phyloP scores from a whole-genome alignment of 768 basidiomycete genomes.

The Phanerodontia chrysosporium region DNA sequence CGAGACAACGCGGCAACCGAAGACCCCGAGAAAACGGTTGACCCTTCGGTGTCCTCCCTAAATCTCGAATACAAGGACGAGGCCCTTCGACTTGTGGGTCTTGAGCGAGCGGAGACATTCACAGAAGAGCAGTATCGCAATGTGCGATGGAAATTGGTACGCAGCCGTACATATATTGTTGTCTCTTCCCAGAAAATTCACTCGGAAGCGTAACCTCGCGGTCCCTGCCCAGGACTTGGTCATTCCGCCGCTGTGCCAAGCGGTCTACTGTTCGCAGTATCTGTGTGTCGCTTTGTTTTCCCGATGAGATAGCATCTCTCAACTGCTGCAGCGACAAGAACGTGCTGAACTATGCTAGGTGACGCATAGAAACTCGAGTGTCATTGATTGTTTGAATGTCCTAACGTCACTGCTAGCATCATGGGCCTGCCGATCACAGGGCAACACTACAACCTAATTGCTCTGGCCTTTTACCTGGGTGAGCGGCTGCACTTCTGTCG shows the following conservation, averaged over 20 bases:
- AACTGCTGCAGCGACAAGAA: slow-evolving; percentile 57
- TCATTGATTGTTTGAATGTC: background rate
- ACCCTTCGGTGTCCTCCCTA: slow-evolving; percentile 13
- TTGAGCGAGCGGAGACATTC: slow-evolving; percentile 44
- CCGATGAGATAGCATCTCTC: background rate
- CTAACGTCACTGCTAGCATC: slow-evolving; percentile 33
- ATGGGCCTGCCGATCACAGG: slow-evolving; percentile 66
- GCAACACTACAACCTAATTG: slow-evolving; percentile 62
- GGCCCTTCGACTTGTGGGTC: slow-evolving; percentile 56
- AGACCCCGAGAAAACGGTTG: background rate
- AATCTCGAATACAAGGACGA: slow-evolving; percentile 49
- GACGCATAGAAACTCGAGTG: background rate
- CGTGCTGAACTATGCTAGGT: slow-evolving; percentile 66
- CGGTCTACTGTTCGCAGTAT: slow-evolving; percentile 66
- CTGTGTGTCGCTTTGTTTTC: slow-evolving; percentile 34
- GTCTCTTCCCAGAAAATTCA: no score
- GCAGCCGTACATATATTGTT: no score
- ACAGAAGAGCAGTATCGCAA: slow-evolving; percentile 56
- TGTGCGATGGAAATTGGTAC: slow-evolving; percentile 57
- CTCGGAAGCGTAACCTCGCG: no score
- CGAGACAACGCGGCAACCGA: background rate
- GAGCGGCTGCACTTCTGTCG: background rate
- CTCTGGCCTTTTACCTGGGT: slow-evolving; percentile 63
- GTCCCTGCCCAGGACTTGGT: slow-evolving; percentile 47
- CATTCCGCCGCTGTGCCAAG: slow-evolving; percentile 53